Evolutionary conservation across 768 basidiomycete species (phyloP), one percentile per base, ranked within the genome.

Genomic region (Leccinum olivaceopallidum): DNA sequence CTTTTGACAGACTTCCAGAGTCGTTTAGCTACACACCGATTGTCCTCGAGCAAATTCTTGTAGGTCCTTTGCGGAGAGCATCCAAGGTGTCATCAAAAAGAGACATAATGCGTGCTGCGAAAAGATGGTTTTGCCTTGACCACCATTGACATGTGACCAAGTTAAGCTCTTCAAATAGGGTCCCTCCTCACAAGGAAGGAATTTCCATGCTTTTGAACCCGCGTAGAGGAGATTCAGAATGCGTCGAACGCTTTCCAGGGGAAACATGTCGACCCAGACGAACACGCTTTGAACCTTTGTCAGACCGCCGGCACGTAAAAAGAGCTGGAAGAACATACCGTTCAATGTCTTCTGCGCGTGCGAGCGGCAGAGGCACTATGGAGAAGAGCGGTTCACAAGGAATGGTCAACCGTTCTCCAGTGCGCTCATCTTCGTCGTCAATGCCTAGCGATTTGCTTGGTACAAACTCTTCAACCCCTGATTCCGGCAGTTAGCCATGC

Each of bases 181-280:
- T 2, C 66, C 65, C 10, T 70, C 69, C 6, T 65, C 65, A 16
- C 62, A 68, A 5, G 64, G 60, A 30, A 68, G 44, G 18, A 79
- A 69, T 8, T 64, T 68, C 72, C 75, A 80, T 6, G 69, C 57
- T 12, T 47, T 56, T 2, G 72, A 67, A 42, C 71, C 65, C 9
- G 68, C 68, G 49, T 71, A 74, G 24, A 73, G 55, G 26, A 77
- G 60, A 52, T 74, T 75, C 58, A 81, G 62, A 26, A 78, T 60
- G 30, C 77, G 74, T 65, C 83, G 80, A 14, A 77, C 76, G 9
- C 82, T 86, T 66, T 79, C 77, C 24, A 88, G 68, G 5, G 85
- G 83, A 52, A 83, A 76, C 58, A 77, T 77, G 28, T 78, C 77
- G 16, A 85, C 64, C 85, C 85, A 86, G 26, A 75, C 69, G 24